Evolutionary conservation across 139 green algal species (phyloP).

Genomic region (Chlorella sp.): DNA sequence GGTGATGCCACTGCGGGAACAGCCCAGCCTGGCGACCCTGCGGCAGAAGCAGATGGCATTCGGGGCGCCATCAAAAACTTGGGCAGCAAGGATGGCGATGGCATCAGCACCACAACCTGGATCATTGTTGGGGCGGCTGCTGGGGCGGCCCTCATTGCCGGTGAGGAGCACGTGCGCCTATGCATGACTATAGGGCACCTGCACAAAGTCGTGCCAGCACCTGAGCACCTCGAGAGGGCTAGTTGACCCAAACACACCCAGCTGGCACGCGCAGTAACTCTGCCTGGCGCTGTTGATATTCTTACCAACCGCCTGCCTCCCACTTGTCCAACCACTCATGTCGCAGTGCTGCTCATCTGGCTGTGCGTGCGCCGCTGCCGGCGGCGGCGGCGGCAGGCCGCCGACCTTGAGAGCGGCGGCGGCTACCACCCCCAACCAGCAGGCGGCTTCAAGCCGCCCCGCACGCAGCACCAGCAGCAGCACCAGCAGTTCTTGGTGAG

Average conservation of each 20-base stretch:
- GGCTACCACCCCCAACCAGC: no score
- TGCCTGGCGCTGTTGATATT: no score
- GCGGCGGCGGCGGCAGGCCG: neutral
- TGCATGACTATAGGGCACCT: no score
- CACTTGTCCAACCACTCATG: no score
- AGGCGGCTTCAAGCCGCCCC: neutral
- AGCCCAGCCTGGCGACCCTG: neutral
- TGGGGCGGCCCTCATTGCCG: neutral
- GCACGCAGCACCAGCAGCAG: neutral
- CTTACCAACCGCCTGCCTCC: no score
- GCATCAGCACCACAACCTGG: neutral
- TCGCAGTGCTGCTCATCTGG: neutral
- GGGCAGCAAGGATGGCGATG: neutral
- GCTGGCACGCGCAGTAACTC: no score
- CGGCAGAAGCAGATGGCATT: no score
- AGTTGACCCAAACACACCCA: no score
- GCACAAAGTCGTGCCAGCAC: no score
- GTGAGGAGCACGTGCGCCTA: no score
- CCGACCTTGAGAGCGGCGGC: neutral
- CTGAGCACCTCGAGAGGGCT: no score
- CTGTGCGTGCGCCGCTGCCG: conserved; percentile 2
- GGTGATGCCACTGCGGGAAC: neutral
- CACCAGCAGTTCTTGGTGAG: conserved; percentile 18
- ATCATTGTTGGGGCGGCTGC: neutral
- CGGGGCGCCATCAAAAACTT: no score